phyloP scores from a whole-genome alignment of 2,329 filamentous ascomycete genomes.

The Neurospora crassa region DNA sequence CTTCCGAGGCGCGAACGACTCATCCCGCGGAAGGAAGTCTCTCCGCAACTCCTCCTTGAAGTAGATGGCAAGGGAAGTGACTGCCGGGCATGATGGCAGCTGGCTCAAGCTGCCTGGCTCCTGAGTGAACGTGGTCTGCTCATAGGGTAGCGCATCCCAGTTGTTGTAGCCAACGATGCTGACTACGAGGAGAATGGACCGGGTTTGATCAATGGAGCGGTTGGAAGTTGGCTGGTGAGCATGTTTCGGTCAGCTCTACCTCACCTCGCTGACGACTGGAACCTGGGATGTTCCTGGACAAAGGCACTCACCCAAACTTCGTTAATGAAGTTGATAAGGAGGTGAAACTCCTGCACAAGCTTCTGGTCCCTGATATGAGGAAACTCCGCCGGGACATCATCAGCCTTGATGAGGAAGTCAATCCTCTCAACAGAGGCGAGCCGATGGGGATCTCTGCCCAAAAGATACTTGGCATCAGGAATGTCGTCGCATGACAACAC shows the following conservation, averaged over 20 bases:
- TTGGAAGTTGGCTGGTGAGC: background rate
- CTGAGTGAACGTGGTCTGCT: background rate
- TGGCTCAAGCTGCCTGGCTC: background rate
- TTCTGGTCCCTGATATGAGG: background rate
- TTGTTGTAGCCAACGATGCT: background rate
- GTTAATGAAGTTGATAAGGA: background rate
- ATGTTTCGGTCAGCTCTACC: background rate
- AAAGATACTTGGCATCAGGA: background rate
- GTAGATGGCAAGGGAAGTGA: background rate
- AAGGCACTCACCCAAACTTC: background rate
- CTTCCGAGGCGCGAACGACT: background rate
- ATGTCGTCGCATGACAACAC: background rate
- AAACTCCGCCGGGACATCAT: background rate
- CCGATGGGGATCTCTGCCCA: background rate
- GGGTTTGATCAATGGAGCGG: background rate
- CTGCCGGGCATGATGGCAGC: background rate
- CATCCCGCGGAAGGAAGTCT: background rate
- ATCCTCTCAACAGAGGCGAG: background rate
- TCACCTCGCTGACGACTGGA: background rate
- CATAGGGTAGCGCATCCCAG: background rate
- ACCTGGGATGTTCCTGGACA: background rate
- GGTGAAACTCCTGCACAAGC: background rate
- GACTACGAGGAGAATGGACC: background rate
- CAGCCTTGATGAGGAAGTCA: background rate
- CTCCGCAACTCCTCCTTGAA: background rate